Evolutionary conservation across 2,329 filamentous ascomycete genomes (phyloP).

Genomic region (Alternaria panax): DNA sequence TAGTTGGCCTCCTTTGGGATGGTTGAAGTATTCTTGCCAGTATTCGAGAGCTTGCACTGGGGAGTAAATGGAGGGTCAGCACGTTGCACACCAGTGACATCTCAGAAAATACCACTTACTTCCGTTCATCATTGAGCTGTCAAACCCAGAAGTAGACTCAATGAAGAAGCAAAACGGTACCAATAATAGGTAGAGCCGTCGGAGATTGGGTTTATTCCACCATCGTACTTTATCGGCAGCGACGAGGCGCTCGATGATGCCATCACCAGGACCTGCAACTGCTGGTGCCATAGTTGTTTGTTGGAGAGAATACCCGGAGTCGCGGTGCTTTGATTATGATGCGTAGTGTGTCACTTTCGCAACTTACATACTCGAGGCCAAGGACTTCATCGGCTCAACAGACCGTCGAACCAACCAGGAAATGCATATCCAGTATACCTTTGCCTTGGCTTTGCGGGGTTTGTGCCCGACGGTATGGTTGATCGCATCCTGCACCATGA

Average conservation of each 20-base stretch:
- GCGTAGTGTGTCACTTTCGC: not conserved
- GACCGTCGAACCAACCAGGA: not conserved
- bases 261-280: constrained; percentile 26
- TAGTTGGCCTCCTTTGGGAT: constrained; percentile 56
- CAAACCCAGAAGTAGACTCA: constrained; percentile 68
- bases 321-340: not conserved
- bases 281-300: constrained; percentile 33
- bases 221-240: constrained; percentile 55
- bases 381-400: not conserved
- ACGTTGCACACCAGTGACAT: not conserved
- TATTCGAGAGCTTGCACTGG: constrained; percentile 40
- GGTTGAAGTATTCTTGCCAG: constrained; percentile 58
- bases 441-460: constrained; percentile 36
- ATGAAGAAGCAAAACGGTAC: constrained; percentile 69
- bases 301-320: too few species aligned
- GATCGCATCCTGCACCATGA: constrained; percentile 8
- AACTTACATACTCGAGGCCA: constrained; percentile 4
- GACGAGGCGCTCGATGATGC: constrained; percentile 43
- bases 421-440: constrained; percentile 7
- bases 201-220: constrained; percentile 67
- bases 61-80: constrained; percentile 49
- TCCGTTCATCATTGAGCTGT: constrained; percentile 29
- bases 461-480: not conserved
- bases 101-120: not conserved
- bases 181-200: constrained; percentile 64